Evolutionary conservation across 208 protist genomes (phyloP).

Genomic region (Naegleria gruberi): DNA sequence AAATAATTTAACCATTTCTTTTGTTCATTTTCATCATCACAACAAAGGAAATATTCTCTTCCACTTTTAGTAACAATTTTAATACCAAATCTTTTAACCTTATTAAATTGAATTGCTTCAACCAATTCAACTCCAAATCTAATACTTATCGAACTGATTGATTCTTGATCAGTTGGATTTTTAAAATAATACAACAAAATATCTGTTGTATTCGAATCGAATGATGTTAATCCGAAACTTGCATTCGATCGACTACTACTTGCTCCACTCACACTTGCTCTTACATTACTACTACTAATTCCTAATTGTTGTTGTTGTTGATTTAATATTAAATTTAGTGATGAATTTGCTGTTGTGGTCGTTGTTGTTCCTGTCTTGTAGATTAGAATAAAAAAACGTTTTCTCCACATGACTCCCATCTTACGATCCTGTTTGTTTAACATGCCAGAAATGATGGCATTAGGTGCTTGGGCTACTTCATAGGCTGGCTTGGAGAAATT

Average conservation of each 20-base stretch:
- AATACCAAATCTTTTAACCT: not conserved
- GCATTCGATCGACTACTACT: too few species aligned
- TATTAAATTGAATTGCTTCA: not conserved
- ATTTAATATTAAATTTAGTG: too few species aligned
- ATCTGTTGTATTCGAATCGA: not conserved
- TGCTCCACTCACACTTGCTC: too few species aligned
- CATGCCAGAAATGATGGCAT: not conserved
- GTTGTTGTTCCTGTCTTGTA: not conserved
- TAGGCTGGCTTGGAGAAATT: not conserved
- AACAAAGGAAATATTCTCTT: not conserved
- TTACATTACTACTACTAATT: not conserved
- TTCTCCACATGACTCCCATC: not conserved
- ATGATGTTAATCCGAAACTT: too few species aligned
- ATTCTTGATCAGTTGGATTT: not conserved
- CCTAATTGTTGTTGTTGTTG: not conserved
- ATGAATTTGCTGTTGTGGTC: not conserved
- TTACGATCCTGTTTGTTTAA: not conserved
- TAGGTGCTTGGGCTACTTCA: not conserved
- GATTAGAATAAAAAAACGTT: not conserved
- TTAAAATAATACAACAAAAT: not conserved
- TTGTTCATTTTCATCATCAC: not conserved
- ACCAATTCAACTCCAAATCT: not conserved
- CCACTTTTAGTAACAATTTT: not conserved
- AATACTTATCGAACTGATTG: not conserved
- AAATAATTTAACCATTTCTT: slow-evolving; percentile 5